phyloP scores from a whole-genome alignment of 2,329 filamentous ascomycete genomes.

The Ophiostoma populinum region DNA sequence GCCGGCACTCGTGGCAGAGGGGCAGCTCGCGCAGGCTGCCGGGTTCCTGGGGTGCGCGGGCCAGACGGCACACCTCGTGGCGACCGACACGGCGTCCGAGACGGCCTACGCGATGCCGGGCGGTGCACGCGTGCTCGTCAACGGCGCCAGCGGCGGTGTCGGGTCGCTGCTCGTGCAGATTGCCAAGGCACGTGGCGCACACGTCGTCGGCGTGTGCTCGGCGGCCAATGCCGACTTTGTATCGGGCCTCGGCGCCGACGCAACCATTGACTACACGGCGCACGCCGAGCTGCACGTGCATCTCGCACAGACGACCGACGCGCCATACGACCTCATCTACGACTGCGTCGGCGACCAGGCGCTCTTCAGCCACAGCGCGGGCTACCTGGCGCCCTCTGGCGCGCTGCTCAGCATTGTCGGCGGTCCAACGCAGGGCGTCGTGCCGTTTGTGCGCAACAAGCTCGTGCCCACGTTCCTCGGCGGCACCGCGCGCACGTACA shows the following conservation, averaged over 20 bases:
- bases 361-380: conserved; percentile 23
- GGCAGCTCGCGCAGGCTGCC: conserved; percentile 5
- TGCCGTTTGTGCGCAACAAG: conserved; percentile 17
- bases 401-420: conserved; percentile 21
- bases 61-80: conserved; percentile 18
- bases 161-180: conserved; percentile 30
- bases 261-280: conserved; percentile 25
- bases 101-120: conserved; percentile 13
- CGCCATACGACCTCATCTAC: conserved; percentile 27
- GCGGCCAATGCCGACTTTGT: conserved; percentile 28
- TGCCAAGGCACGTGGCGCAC: conserved; percentile 22
- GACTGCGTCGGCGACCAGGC: conserved; percentile 32
- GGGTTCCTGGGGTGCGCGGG: conserved; percentile 17
- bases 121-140: conserved; percentile 25
- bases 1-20: conserved; percentile 3
- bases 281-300: conserved; percentile 20
- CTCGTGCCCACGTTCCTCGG: conserved; percentile 17
- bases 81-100: conserved; percentile 13
- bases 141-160: conserved; percentile 34
- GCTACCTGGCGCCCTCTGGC: conserved; percentile 21
- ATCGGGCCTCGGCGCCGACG: conserved; percentile 27
- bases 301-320: conserved; percentile 15
- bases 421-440: conserved; percentile 15
- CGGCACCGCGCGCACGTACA: conserved; percentile 16
- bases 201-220: conserved; percentile 31